Evolutionary conservation across 176 grass and related monocot genomes (phyloP).

Genomic region (Poa annua): DNA sequence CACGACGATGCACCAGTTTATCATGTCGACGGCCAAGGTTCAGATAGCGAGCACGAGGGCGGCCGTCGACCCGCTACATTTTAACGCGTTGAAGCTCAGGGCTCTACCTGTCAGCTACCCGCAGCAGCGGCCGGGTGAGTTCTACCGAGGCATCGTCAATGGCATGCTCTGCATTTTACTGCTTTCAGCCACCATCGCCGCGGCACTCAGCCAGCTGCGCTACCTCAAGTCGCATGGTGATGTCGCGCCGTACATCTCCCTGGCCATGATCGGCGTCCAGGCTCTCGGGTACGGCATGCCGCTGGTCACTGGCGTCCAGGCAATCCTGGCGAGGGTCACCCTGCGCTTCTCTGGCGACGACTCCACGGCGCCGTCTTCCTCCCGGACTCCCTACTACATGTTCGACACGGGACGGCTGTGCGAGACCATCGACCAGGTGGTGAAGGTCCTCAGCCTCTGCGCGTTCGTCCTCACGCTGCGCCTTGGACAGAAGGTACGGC

Average conservation of each 20-base stretch:
- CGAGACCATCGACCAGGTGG: neutral
- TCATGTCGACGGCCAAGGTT: slow-evolving; percentile 49
- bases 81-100: slow-evolving; percentile 39
- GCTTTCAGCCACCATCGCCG: slow-evolving; percentile 36
- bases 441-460: neutral
- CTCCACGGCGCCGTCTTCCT: neutral
- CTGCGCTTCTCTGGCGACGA: neutral
- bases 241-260: slow-evolving; percentile 49
- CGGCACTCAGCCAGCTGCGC: slow-evolving; percentile 41
- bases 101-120: slow-evolving; percentile 51
- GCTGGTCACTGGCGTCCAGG: slow-evolving; percentile 45
- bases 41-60: slow-evolving; percentile 44
- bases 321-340: slow-evolving; percentile 46
- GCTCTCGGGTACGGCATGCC: slow-evolving; percentile 51
- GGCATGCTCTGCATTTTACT: slow-evolving; percentile 49
- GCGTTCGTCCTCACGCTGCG: neutral
- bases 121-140: slow-evolving; percentile 30
- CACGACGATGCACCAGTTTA: slow-evolving; percentile 40
- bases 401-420: neutral
- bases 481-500: neutral
- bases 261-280: slow-evolving; percentile 61
- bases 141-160: slow-evolving; percentile 41
- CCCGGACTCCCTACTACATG: neutral
- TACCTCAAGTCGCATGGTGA: slow-evolving; percentile 46
- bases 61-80: slow-evolving; percentile 51